Evolutionary conservation across 2,329 filamentous ascomycete genomes (phyloP).

Genomic region (Claviceps humidiphila): DNA sequence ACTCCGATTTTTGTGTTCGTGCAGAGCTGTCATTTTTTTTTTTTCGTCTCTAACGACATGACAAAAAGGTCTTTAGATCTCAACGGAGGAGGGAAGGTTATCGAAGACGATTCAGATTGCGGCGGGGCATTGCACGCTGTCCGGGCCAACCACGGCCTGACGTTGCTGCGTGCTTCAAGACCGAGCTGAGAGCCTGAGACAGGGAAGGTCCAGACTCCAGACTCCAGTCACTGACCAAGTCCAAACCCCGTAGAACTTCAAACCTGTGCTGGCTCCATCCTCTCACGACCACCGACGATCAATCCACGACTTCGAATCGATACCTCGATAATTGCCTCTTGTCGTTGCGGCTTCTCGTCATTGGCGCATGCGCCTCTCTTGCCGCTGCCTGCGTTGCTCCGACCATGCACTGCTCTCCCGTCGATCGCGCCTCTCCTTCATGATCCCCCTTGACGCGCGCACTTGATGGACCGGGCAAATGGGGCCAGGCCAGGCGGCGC

Average conservation of each 20-base stretch:
- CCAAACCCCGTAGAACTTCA: not conserved
- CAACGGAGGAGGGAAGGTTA: no score
- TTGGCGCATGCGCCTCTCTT: conserved; percentile 2
- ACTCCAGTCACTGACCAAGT: not conserved
- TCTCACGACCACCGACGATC: not conserved
- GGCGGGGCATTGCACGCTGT: not conserved
- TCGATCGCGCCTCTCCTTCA: conserved; percentile 7
- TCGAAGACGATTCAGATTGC: not conserved
- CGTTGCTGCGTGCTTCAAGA: not conserved
- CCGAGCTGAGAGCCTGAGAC: not conserved
- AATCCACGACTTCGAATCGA: not conserved
- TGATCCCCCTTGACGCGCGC: conserved; percentile 7
- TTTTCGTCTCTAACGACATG: no score
- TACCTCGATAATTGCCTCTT: conserved; percentile 21
- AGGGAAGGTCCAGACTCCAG: not conserved
- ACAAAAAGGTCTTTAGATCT: no score
- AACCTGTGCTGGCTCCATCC: not conserved
- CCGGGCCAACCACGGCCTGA: conserved; percentile 20
- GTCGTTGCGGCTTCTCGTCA: conserved; percentile 8
- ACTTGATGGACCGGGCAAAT: conserved; percentile 27
- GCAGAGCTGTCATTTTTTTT: no score
- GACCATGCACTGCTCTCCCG: conserved; percentile 7
- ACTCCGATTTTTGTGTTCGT: no score
- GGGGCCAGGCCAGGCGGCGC: conserved; percentile 22
- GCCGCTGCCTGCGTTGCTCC: not conserved